A percentile compares a stretch with the other conserved stretches of the same genome.
These are phyloP conservation scores for Eimeria praecox DNA, from an alignment of 169 alveolate species.

Conservation along the genomic window DNA sequence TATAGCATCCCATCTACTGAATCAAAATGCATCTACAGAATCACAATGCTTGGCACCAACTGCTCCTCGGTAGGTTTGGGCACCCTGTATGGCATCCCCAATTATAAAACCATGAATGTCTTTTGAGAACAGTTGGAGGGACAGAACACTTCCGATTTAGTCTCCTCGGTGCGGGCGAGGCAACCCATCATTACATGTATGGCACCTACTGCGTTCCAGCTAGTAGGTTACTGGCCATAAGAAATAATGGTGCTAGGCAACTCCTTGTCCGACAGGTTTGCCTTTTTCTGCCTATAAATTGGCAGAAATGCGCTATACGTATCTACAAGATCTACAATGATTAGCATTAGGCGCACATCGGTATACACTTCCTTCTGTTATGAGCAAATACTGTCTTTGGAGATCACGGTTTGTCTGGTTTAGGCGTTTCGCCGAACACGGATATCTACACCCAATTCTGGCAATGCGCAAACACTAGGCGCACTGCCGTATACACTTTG, in stretches of 20 bases:
- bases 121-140: neutral
- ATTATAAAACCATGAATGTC: neutral
- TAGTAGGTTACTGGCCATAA: neutral
- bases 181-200: neutral
- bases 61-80: neutral
- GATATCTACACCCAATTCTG: neutral
- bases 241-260: neutral
- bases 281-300: neutral
- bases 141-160: neutral
- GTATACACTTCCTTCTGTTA: neutral
- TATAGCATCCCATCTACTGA: neutral
- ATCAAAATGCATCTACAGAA: too few species aligned
- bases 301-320: neutral
- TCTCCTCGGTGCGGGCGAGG: neutral
- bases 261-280: neutral
- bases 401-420: neutral
- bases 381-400: neutral
- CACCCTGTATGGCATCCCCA: neutral
- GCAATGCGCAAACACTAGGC: neutral
- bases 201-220: neutral
- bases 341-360: neutral
- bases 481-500: neutral
- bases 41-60: neutral
- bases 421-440: neutral
- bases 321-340: neutral